phyloP scores from a whole-genome alignment of 2,329 filamentous ascomycete species.

The Phymatotrichopsis omnivora region DNA sequence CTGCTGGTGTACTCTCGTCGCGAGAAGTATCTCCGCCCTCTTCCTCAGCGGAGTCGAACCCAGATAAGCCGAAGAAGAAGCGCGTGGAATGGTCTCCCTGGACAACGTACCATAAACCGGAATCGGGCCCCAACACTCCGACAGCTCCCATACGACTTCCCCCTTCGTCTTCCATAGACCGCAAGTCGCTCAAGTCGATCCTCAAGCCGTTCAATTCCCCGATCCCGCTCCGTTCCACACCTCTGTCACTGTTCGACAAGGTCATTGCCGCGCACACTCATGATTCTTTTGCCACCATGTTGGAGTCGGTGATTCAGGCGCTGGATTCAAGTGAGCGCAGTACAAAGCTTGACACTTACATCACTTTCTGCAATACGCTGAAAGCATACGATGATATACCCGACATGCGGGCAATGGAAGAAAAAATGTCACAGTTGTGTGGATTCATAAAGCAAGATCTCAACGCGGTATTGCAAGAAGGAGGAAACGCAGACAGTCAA shows the following conservation, averaged over 20 bases:
- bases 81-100: slow-evolving; percentile 54
- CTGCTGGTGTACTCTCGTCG: slow-evolving; percentile 33
- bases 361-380: slow-evolving; percentile 62
- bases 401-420: slow-evolving; percentile 58
- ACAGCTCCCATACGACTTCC: slow-evolving; percentile 16
- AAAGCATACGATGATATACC: slow-evolving; percentile 75
- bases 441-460: slow-evolving; percentile 81
- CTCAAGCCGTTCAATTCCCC: slow-evolving; percentile 53
- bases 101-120: slow-evolving; percentile 45
- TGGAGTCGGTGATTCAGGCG: slow-evolving; percentile 75
- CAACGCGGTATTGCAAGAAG: slow-evolving; percentile 47
- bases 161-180: slow-evolving; percentile 38
- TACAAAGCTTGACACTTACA: slow-evolving; percentile 75
- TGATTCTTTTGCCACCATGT: slow-evolving; percentile 62
- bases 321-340: slow-evolving; percentile 63
- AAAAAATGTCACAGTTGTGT: slow-evolving; percentile 65
- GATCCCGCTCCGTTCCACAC: slow-evolving; percentile 35
- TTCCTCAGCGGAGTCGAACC: slow-evolving; percentile 35
- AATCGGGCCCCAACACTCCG: slow-evolving; percentile 27
- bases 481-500: slow-evolving; percentile 50
- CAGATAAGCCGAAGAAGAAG: slow-evolving; percentile 40
- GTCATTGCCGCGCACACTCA: slow-evolving; percentile 41
- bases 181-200: slow-evolving; percentile 53
- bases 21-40: slow-evolving; percentile 34
- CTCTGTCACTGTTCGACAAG: slow-evolving; percentile 35